Evolutionary conservation across 306 rosid genomes (phyloP).

Genomic region (Medicago arabica): DNA sequence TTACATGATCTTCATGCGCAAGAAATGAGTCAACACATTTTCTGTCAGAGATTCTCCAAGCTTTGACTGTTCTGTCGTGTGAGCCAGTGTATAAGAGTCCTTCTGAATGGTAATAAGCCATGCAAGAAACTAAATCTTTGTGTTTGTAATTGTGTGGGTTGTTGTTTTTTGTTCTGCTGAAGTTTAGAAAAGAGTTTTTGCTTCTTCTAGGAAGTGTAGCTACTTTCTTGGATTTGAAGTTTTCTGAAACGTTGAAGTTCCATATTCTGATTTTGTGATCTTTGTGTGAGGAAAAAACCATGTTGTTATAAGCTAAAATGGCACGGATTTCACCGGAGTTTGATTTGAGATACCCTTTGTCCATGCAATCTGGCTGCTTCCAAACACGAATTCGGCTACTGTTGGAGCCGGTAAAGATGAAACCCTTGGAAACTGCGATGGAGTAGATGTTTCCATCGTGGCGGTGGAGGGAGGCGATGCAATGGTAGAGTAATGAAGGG

Average conservation of each 20-base stretch:
- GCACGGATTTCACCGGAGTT: slow-evolving; percentile 56
- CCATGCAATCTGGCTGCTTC: slow-evolving; percentile 71
- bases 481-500: slow-evolving; percentile 69
- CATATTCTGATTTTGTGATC: slow-evolving; percentile 66
- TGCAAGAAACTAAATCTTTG: slow-evolving; percentile 60
- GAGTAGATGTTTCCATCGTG: slow-evolving; percentile 72
- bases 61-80: slow-evolving; percentile 62
- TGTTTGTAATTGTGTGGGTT: slow-evolving; percentile 35
- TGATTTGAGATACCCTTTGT: slow-evolving; percentile 56
- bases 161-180: slow-evolving; percentile 40
- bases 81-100: slow-evolving; percentile 75
- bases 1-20: slow-evolving; percentile 66
- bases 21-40: slow-evolving; percentile 65
- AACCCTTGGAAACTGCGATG: slow-evolving; percentile 57
- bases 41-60: slow-evolving; percentile 58
- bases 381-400: slow-evolving; percentile 63
- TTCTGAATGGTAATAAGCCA: slow-evolving; percentile 77
- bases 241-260: slow-evolving; percentile 58
- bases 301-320: slow-evolving; percentile 52
- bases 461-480: slow-evolving; percentile 76
- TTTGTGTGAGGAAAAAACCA: slow-evolving; percentile 69
- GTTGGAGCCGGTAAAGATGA: slow-evolving; percentile 68
- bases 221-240: slow-evolving; percentile 57
- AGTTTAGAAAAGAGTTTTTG: slow-evolving; percentile 47
- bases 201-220: slow-evolving; percentile 55